Evolutionary conservation across 371 early-diverging fungal species (phyloP).

Genomic region (Umbelopsis sp.): DNA sequence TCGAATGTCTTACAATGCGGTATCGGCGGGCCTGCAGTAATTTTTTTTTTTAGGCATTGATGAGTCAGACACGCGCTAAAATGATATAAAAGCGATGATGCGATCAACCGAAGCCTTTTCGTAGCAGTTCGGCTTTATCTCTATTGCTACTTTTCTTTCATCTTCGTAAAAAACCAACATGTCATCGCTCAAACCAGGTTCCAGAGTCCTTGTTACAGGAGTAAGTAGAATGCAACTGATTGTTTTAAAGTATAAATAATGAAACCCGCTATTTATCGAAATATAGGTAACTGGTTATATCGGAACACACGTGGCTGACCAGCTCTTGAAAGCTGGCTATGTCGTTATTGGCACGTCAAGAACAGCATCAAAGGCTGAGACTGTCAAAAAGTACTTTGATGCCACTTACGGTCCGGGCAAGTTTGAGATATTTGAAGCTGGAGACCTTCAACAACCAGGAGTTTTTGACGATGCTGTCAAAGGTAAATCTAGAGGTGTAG

Average conservation of each 20-base stretch:
- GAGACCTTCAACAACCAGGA: slow-evolving; percentile 4
- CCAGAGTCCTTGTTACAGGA: slow-evolving; percentile 16
- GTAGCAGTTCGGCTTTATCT: too few species aligned
- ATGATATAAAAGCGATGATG: too few species aligned
- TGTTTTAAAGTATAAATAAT: too few species aligned
- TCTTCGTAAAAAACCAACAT: too few species aligned
- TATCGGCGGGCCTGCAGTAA: too few species aligned
- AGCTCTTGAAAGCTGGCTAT: slow-evolving; percentile 15
- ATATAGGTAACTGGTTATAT: slow-evolving; percentile 6
- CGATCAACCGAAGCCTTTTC: too few species aligned
- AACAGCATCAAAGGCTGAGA: neutral
- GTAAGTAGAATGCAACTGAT: neutral
- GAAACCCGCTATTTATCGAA: neutral
- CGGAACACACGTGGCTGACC: slow-evolving; percentile 4
- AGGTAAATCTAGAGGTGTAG: neutral
- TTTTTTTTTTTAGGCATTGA: too few species aligned
- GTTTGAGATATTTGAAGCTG: slow-evolving; percentile 16
- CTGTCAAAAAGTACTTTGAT: slow-evolving; percentile 5
- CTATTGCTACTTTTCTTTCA: too few species aligned
- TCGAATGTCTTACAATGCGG: too few species aligned
- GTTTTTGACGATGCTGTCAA: slow-evolving; percentile 13
- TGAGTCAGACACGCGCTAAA: too few species aligned
- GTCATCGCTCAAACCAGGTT: neutral
- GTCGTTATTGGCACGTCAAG: slow-evolving; percentile 5
- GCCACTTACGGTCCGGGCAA: neutral